phyloP scores from a whole-genome alignment of 2,329 filamentous ascomycete species.

The Aspergillus hiratsukae region DNA sequence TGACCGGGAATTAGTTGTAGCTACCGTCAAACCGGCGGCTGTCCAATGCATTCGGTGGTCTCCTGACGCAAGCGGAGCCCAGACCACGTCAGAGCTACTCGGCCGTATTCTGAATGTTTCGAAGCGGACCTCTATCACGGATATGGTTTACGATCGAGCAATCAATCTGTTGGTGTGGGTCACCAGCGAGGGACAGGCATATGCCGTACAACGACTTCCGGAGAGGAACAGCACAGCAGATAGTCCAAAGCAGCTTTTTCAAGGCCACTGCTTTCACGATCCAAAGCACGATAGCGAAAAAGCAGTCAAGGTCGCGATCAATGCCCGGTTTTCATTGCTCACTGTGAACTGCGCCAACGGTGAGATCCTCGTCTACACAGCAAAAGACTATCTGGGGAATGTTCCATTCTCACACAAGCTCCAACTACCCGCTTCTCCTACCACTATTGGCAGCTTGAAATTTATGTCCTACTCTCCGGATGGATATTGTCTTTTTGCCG shows the following conservation, averaged over 20 bases:
- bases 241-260: conserved; percentile 66
- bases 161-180: conserved; percentile 97
- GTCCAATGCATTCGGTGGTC: conserved; percentile 96
- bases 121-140: conserved; percentile 68
- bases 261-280: conserved; percentile 83
- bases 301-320: conserved; percentile 75
- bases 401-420: conserved; percentile 82
- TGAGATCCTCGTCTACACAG: conserved; percentile 81
- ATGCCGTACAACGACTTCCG: conserved; percentile 73
- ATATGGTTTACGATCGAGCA: conserved; percentile 90
- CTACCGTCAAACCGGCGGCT: conserved; percentile 86
- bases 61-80: conserved; percentile 72
- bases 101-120: conserved; percentile 82
- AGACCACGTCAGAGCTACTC: conserved; percentile 86
- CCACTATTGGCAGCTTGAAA: conserved; percentile 65
- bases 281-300: conserved; percentile 57
- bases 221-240: conserved; percentile 39
- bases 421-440: conserved; percentile 61
- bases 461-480: conserved; percentile 86
- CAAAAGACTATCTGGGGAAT: conserved; percentile 88
- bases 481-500: conserved; percentile 91
- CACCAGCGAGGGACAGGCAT: conserved; percentile 79
- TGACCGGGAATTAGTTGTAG: conserved; percentile 88
- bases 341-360: conserved; percentile 80
- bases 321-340: conserved; percentile 90